Conservation (phyloP, 306 rosid species). For the Inga leiocalycina region DNA sequence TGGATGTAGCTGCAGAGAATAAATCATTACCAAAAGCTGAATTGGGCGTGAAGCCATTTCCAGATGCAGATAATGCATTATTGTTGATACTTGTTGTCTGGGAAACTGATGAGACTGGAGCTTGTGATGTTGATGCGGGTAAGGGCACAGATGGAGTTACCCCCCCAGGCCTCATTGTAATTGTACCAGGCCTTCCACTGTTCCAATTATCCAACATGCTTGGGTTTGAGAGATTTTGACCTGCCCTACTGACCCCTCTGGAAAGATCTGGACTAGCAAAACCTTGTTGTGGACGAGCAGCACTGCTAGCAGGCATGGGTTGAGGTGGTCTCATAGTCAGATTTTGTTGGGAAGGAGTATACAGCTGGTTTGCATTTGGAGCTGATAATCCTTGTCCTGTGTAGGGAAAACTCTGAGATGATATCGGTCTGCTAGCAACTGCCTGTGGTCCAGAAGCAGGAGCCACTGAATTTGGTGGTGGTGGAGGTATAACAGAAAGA, state of each 20-base stretch:
- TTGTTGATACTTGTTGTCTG: constrained; percentile 51
- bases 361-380: constrained; percentile 54
- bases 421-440: constrained; percentile 49
- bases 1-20: constrained; percentile 54
- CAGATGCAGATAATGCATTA: constrained; percentile 61
- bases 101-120: constrained; percentile 53
- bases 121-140: constrained; percentile 37
- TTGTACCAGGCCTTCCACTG: constrained; percentile 53
- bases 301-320: constrained; percentile 45
- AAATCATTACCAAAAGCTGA: constrained; percentile 54
- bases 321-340: constrained; percentile 69
- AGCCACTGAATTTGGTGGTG: constrained; percentile 46
- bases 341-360: constrained; percentile 61
- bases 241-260: constrained; percentile 42
- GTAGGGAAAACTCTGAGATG: constrained; percentile 67
- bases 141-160: constrained; percentile 50
- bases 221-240: constrained; percentile 56
- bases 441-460: constrained; percentile 56
- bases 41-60: constrained; percentile 72
- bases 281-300: constrained; percentile 60
- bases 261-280: constrained; percentile 46
- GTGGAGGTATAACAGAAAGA: constrained; percentile 55
- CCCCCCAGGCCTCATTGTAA: constrained; percentile 68
- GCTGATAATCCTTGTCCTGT: constrained; percentile 70
- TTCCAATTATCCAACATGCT: constrained; percentile 66